Percentiles rank a stretch among this genome's conserved stretches.
phyloP scores from a whole-genome alignment of 2,329 filamentous ascomycete species.

The Zymoseptoria tritici region DNA sequence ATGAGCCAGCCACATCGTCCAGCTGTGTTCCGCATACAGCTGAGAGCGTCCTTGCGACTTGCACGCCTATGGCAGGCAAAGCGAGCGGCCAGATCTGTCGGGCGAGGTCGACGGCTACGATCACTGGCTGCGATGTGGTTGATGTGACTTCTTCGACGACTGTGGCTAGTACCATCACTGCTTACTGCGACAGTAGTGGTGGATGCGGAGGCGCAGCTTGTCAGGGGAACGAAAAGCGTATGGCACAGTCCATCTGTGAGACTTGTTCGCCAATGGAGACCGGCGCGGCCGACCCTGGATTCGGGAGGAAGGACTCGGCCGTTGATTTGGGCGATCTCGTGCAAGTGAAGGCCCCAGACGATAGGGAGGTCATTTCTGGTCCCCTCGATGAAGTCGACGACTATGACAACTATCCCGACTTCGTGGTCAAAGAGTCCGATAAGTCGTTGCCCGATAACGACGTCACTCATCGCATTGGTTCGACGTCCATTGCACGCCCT shows the following conservation, averaged over 20 bases:
- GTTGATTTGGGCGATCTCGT: background rate
- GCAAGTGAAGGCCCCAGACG: background rate
- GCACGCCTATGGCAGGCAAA: background rate
- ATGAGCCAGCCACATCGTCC: background rate
- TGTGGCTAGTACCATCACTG: constrained; percentile 1
- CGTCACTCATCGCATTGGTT: background rate
- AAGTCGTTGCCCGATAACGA: background rate
- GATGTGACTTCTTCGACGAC: constrained; percentile 2
- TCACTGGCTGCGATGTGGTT: constrained; percentile 2
- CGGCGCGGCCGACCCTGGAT: background rate
- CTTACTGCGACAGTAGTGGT: background rate
- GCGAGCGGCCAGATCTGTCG: background rate
- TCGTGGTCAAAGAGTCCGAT: constrained; percentile 1
- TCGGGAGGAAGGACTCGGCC: background rate
- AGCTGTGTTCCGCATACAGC: background rate
- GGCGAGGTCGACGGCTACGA: constrained; percentile 1
- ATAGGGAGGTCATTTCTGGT: background rate
- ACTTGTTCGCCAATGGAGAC: background rate
- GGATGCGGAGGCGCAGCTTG: background rate
- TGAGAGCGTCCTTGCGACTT: background rate
- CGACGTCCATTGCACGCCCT: constrained; percentile 2
- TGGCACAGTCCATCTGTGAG: constrained; percentile 1
- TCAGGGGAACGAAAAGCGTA: background rate
- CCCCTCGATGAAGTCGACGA: background rate
- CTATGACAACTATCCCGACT: background rate